Percentiles rank a stretch among this genome's conserved stretches.
Evolutionary conservation across 495 filamentous ascomycete species (phyloP).

Genomic region (Acidomyces sp.): DNA sequence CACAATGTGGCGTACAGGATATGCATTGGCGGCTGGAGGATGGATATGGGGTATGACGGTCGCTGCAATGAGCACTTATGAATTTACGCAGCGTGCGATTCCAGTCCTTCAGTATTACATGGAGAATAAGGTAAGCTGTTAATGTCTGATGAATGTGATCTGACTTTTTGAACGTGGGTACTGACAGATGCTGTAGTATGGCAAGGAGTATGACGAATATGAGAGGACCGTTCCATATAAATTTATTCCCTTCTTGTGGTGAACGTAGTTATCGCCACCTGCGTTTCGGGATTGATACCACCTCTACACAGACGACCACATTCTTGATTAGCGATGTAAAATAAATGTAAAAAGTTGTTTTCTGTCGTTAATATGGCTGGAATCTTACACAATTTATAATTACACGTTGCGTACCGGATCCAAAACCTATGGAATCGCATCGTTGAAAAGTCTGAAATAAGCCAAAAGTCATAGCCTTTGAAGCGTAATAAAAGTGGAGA

Average conservation of each 20-base stretch:
- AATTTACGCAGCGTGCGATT: slow-evolving; percentile 16
- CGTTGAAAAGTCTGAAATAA: too few relatives aligned
- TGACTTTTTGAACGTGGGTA: background rate
- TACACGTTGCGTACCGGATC: too few relatives aligned
- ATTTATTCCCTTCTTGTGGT: slow-evolving; percentile 20
- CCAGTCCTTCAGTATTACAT: slow-evolving; percentile 21
- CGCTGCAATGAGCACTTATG: slow-evolving; percentile 8
- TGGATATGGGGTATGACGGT: slow-evolving; percentile 19
- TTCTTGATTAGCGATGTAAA: too few relatives aligned
- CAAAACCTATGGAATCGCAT: too few relatives aligned
- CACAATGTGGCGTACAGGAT: slow-evolving; percentile 23
- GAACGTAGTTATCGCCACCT: too few relatives aligned
- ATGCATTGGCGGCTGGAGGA: slow-evolving; percentile 22
- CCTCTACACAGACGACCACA: too few relatives aligned
- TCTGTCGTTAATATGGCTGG: too few relatives aligned
- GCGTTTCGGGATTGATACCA: too few relatives aligned
- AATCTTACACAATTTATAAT: too few relatives aligned
- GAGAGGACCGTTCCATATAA: slow-evolving; percentile 20
- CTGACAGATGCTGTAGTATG: slow-evolving; percentile 20
- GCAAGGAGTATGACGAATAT: slow-evolving; percentile 19
- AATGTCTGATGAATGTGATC: background rate
- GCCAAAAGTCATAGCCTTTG: too few relatives aligned
- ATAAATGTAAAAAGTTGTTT: too few relatives aligned
- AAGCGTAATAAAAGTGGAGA: too few relatives aligned
- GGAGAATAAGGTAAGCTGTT: slow-evolving; percentile 18